These are phyloP conservation scores for Lablab purpureus DNA, from an alignment of 306 rosid genomes.

Conservation along the genomic window DNA sequence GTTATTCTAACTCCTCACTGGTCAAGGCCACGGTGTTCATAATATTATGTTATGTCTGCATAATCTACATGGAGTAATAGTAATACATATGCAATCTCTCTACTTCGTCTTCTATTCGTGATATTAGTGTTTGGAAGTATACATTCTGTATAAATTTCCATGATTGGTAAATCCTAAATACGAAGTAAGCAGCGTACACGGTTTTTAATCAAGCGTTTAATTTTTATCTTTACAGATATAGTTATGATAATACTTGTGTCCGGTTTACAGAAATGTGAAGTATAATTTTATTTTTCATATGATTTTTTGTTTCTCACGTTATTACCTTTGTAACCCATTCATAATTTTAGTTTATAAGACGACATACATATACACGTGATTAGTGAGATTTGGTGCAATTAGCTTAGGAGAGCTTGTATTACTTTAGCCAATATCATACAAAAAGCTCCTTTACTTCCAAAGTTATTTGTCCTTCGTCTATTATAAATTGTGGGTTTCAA, in stretches of 20 bases:
- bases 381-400: neutral
- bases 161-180: neutral
- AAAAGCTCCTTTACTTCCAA: neutral
- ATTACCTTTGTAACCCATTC: too few species aligned
- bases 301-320: too few species aligned
- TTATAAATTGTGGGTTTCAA: neutral
- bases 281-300: too few species aligned
- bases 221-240: neutral
- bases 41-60: conserved; percentile 25
- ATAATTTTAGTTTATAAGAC: neutral
- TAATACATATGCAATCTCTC: conserved; percentile 15
- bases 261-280: too few species aligned
- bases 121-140: neutral
- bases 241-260: too few species aligned
- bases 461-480: neutral
- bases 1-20: conserved; percentile 37
- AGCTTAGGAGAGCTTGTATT: neutral
- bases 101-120: neutral
- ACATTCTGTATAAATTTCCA: neutral
- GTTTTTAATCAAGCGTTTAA: neutral
- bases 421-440: neutral
- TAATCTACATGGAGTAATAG: conserved; percentile 33
- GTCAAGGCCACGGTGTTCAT: conserved; percentile 44
- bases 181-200: neutral
- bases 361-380: neutral